phyloP scores from a whole-genome alignment of 176 grass and related monocot genomes.

The Zoysia japonica region DNA sequence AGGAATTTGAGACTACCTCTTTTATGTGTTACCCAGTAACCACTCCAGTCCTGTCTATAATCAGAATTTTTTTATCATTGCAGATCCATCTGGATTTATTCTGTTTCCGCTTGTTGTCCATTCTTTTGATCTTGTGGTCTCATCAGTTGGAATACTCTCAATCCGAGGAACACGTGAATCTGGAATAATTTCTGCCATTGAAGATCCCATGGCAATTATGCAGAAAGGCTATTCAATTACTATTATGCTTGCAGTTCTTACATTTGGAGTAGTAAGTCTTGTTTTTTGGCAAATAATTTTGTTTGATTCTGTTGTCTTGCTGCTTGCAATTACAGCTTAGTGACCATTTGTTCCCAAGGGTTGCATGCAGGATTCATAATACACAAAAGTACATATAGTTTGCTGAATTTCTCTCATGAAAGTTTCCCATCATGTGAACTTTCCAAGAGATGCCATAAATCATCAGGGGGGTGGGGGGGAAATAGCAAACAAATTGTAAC shows the following conservation, averaged over 20 bases:
- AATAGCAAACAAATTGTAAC: background rate
- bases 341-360: slow-evolving; percentile 15
- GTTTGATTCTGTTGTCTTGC: slow-evolving; percentile 21
- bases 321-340: slow-evolving; percentile 1
- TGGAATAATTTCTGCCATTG: slow-evolving; percentile 61
- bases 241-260: slow-evolving; percentile 85
- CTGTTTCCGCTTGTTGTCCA: slow-evolving; percentile 98
- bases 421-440: background rate
- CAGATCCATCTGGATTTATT: slow-evolving; percentile 99
- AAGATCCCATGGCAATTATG: slow-evolving; percentile 96
- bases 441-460: too few relatives aligned
- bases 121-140: slow-evolving; percentile 98
- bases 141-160: slow-evolving; percentile 96
- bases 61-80: slow-evolving; percentile 43
- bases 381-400: slow-evolving; percentile 14
- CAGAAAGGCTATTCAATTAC: slow-evolving; percentile 97
- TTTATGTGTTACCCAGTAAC: background rate
- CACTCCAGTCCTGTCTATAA: slow-evolving; percentile 10
- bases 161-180: slow-evolving; percentile 83
- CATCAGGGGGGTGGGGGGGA: too few relatives aligned
- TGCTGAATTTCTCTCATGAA: slow-evolving; percentile 22
- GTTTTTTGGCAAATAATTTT: slow-evolving; percentile 22
- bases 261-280: slow-evolving; percentile 90
- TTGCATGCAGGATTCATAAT: background rate
- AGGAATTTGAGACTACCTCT: background rate